Conservation (phyloP, 176 grass and related monocot genomes). For the Aegilops longissima region DNA sequence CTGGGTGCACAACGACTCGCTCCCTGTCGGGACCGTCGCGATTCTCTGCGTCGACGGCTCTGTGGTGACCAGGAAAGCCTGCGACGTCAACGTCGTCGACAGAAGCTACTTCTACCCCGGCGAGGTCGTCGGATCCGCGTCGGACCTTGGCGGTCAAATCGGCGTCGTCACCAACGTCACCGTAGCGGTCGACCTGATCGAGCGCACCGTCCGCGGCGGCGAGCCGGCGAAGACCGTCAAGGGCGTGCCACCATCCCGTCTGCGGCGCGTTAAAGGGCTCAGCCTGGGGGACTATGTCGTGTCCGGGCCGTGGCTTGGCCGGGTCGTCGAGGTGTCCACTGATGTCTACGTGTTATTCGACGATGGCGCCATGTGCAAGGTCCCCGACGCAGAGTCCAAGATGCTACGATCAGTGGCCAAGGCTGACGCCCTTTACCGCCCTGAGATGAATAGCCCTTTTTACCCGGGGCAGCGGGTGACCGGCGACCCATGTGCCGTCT, state of each 20-base stretch:
- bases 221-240: not conserved
- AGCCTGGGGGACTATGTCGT: not conserved
- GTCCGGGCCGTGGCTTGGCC: not conserved
- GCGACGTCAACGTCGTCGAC: not conserved
- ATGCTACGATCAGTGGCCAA: not conserved
- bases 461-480: not conserved
- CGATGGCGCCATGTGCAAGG: slow-evolving; percentile 9
- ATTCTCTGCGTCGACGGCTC: no score
- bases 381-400: not conserved
- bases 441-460: not conserved
- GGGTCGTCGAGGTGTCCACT: not conserved
- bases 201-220: not conserved
- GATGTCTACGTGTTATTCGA: slow-evolving; percentile 14
- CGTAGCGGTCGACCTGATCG: not conserved
- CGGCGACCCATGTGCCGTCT: not conserved
- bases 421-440: not conserved
- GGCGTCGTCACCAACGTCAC: not conserved
- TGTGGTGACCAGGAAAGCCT: not conserved
- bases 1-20: no score
- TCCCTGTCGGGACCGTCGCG: no score
- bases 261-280: not conserved
- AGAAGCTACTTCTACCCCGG: not conserved
- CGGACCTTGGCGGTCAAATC: not conserved
- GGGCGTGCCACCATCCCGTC: not conserved
- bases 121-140: not conserved